Evolutionary conservation across 1,284 basidiomycete species (phyloP), one percentile per base, ranked within the genome.

Genomic region (Afroboletus lepidellus): DNA sequence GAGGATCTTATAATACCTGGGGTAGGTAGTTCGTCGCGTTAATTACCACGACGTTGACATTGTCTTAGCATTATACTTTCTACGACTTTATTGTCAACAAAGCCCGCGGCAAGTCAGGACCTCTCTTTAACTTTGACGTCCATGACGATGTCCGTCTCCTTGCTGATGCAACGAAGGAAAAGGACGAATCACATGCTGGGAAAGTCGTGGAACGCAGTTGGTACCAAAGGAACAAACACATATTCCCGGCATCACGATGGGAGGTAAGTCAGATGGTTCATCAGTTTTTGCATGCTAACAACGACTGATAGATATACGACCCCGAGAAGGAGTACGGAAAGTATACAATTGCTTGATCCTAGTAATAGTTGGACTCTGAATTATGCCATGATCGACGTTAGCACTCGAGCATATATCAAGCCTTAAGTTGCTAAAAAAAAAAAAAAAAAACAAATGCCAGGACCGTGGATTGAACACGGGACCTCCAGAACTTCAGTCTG

Each of bases 61-160:
- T 45, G 32, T 43, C 55, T 16, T 69, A 98, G 90, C 96, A 99
- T 69, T 85, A 98, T 71, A 97, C 94, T 3, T 98, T 99, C 69
- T 99, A 98, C 71, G 93, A 98, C 72, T 98, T 99, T 61, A 97
- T 99, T 63, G 79, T 98, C 60, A 97, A 98, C 80, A 98, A 98
- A 74, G 94, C 96, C 4, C 85, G 97, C 25, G 97, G 97, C 20
- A 99, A 99, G 72, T 98, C 94, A 0, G 97, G 96, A 0, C 96
- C 96, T 1, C 73, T 99, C 48, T 99, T 99, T 77, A 97, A 93
- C 72, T 99, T 99, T 70, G 97, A 99, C 70, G 97, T 98, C 8
- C 96, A 99, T 71, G 96, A 99, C 66, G 96, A 99, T 67, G 90
- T 99, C 11, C 90, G 97, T 5, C 71, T 99, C 57, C 77, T 98